phyloP scores from a whole-genome alignment of 257 asterid genomes.

The Voacanga thouarsii region DNA sequence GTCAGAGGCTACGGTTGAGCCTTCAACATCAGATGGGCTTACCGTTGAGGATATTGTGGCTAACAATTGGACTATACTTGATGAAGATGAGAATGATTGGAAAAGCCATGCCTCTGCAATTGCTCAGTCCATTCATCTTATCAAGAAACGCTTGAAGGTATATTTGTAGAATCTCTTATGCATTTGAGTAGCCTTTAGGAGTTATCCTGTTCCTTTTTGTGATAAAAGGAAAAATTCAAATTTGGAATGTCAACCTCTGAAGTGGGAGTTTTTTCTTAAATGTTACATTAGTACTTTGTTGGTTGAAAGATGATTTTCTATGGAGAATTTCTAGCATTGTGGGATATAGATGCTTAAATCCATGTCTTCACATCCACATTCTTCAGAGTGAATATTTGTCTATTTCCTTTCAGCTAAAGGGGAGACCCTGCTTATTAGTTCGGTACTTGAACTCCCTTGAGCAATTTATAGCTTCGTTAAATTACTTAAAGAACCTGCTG shows the following conservation, averaged over 20 bases:
- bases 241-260: neutral
- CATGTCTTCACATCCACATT: neutral
- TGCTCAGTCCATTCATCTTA: slow-evolving; percentile 81
- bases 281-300: neutral
- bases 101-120: slow-evolving; percentile 85
- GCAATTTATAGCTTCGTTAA: neutral
- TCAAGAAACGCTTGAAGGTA: slow-evolving; percentile 84
- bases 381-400: neutral
- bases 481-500: neutral
- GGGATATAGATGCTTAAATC: neutral
- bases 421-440: neutral
- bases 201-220: neutral
- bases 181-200: neutral
- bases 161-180: neutral
- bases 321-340: neutral
- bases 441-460: no score
- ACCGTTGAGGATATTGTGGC: slow-evolving; percentile 74
- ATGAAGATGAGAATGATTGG: slow-evolving; percentile 82
- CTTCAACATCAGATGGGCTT: slow-evolving; percentile 74
- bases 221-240: neutral
- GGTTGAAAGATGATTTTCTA: neutral
- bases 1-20: slow-evolving; percentile 54
- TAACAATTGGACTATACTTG: slow-evolving; percentile 69
- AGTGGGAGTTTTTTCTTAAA: neutral
- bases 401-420: neutral